These are phyloP conservation scores for Cyclaneusma minus DNA, from an alignment of 2,329 filamentous ascomycete species.

Conservation along the genomic window DNA sequence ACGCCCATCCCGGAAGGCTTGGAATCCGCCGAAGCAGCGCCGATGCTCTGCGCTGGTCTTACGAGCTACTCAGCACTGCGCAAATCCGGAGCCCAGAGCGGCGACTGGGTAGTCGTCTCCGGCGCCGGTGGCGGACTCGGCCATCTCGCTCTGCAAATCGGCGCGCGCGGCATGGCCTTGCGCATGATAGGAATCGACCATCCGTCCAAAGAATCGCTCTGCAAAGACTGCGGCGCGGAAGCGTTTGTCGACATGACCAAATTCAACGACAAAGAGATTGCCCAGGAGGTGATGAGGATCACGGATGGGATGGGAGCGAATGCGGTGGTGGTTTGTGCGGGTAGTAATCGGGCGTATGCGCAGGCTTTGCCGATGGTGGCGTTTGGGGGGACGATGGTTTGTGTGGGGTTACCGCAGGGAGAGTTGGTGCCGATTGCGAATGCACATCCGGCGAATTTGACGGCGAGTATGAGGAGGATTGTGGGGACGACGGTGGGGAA, in stretches of 20 bases:
- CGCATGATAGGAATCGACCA: conserved; percentile 12
- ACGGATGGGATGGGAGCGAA: conserved; percentile 33
- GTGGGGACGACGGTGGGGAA: conserved; percentile 1
- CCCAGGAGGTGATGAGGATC: conserved; percentile 8
- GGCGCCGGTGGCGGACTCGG: conserved; percentile 16
- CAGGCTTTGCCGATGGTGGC: conserved; percentile 16
- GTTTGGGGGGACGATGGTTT: conserved; percentile 6
- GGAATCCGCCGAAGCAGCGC: conserved; percentile 33
- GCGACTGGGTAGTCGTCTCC: conserved; percentile 12
- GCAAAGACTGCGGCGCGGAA: conserved; percentile 12
- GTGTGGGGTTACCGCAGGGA: conserved; percentile 7
- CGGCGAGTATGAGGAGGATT: not conserved
- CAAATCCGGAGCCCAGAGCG: conserved; percentile 24
- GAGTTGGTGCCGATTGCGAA: conserved; percentile 1
- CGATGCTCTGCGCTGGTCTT: conserved; percentile 61
- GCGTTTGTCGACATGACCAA: conserved; percentile 12
- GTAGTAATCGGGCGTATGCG: conserved; percentile 27
- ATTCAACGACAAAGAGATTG: conserved; percentile 7
- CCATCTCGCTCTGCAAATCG: conserved; percentile 13
- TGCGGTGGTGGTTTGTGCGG: conserved; percentile 37
- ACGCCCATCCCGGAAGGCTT: conserved; percentile 36
- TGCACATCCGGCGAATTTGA: conserved; percentile 1
- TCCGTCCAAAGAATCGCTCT: conserved; percentile 9
- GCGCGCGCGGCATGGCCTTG: conserved; percentile 13
- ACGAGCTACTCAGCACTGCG: conserved; percentile 54